phyloP scores from a whole-genome alignment of 2,329 filamentous ascomycete genomes.

The Penicillium sp. region DNA sequence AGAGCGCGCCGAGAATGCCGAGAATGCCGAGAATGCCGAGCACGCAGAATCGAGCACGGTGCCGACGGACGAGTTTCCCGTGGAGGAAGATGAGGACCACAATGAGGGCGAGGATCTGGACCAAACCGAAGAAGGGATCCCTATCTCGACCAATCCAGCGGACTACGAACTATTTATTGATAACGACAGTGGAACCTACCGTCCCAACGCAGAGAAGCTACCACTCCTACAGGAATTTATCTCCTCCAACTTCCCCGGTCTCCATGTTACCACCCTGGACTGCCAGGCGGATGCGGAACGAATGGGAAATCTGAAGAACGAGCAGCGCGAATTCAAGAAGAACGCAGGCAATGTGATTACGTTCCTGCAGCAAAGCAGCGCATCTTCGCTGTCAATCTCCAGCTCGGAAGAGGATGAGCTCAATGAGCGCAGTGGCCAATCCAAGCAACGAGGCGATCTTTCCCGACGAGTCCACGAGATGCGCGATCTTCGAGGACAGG shows the following conservation, averaged over 20 bases:
- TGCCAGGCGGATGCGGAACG: constrained; percentile 70
- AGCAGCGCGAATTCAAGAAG: constrained; percentile 74
- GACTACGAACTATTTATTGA: constrained; percentile 88
- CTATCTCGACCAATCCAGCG: constrained; percentile 52
- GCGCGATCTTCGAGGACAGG: constrained; percentile 39
- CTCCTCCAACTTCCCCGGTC: constrained; percentile 69
- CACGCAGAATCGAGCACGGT: constrained; percentile 7
- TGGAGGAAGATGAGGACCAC: constrained; percentile 30
- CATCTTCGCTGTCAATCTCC: constrained; percentile 50
- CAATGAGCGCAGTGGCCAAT: constrained; percentile 41
- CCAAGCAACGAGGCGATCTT: constrained; percentile 31
- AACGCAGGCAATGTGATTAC: constrained; percentile 53
- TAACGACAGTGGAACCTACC: constrained; percentile 92
- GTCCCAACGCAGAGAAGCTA: constrained; percentile 75
- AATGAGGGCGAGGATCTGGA: constrained; percentile 46
- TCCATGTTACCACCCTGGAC: constrained; percentile 72
- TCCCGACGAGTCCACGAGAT: constrained; percentile 35
- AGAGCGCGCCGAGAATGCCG: not conserved
- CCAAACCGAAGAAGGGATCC: constrained; percentile 6
- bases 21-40: not conserved
- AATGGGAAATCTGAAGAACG: constrained; percentile 71
- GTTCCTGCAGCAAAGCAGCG: constrained; percentile 54
- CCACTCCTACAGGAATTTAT: constrained; percentile 71
- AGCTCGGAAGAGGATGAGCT: constrained; percentile 61
- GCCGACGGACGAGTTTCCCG: constrained; percentile 37